These are phyloP conservation scores for Dioscorea cayenensis DNA, from an alignment of 116 monocot species.

Conservation along the genomic window DNA sequence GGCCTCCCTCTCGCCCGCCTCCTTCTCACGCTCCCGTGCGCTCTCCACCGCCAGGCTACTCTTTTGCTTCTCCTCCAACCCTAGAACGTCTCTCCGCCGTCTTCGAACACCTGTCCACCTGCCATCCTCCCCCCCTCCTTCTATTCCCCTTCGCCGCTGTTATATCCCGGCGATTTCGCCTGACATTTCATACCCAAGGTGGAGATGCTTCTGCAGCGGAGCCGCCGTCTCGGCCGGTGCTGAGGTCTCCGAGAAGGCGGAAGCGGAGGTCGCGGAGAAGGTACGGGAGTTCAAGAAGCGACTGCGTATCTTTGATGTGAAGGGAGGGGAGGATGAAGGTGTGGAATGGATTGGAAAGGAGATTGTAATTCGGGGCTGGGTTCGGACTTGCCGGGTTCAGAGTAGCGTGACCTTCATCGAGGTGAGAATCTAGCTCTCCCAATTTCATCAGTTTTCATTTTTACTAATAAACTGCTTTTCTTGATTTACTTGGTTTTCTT, in stretches of 20 bases:
- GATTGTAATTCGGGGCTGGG: constrained; percentile 56
- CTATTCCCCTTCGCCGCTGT: background rate
- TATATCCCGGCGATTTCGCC: background rate
- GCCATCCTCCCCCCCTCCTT: background rate
- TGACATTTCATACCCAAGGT: background rate
- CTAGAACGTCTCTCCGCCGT: background rate
- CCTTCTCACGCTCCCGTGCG: constrained; percentile 5
- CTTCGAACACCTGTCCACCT: no score
- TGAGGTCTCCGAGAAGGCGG: background rate
- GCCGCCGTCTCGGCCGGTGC: constrained; percentile 8
- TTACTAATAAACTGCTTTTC: background rate
- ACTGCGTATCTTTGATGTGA: constrained; percentile 41
- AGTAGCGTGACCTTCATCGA: constrained; percentile 66
- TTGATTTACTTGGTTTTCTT: background rate
- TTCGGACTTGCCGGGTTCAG: constrained; percentile 59
- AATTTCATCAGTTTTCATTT: no score
- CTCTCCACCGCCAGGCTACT: constrained; percentile 11
- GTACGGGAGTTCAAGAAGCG: constrained; percentile 45
- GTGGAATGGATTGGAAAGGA: constrained; percentile 35
- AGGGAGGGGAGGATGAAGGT: constrained; percentile 47
- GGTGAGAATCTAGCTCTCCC: constrained; percentile 12
- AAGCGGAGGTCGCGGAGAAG: constrained; percentile 6
- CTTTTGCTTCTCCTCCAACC: background rate
- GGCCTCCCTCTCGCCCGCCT: constrained; percentile 12
- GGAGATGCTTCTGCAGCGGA: constrained; percentile 28